Evolutionary conservation across 2,329 filamentous ascomycete species (phyloP).

Genomic region (Exophiala oligosperma): DNA sequence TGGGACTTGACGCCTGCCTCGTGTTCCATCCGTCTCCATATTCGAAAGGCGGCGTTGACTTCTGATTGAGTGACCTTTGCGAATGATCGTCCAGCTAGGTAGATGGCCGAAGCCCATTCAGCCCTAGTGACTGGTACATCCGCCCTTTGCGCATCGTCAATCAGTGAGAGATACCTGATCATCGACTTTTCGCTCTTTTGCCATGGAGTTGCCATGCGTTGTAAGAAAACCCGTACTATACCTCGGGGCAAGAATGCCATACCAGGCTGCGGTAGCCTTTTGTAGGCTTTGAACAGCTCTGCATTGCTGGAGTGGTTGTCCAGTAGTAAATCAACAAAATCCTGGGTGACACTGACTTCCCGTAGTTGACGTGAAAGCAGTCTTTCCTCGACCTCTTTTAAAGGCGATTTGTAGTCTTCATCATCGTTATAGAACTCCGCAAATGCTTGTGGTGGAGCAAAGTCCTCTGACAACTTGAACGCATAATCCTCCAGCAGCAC

Average conservation of each 20-base stretch:
- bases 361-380: constrained; percentile 33
- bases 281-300: constrained; percentile 55
- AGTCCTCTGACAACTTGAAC: constrained; percentile 29
- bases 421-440: constrained; percentile 23
- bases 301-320: constrained; percentile 48
- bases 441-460: constrained; percentile 23
- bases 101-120: constrained; percentile 84
- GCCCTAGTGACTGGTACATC: constrained; percentile 64
- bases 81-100: constrained; percentile 74
- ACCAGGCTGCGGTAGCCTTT: constrained; percentile 53
- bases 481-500: constrained; percentile 27
- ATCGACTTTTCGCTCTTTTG: constrained; percentile 62
- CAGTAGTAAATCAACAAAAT: constrained; percentile 43
- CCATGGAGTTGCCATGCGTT: constrained; percentile 64
- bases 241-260: constrained; percentile 50
- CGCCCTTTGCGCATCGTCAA: constrained; percentile 79
- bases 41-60: constrained; percentile 66
- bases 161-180: constrained; percentile 77
- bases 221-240: constrained; percentile 65
- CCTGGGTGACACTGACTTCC: constrained; percentile 25
- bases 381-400: constrained; percentile 36
- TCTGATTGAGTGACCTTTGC: constrained; percentile 56
- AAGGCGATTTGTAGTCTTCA: constrained; percentile 24
- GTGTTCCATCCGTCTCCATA: constrained; percentile 91
- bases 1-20: constrained; percentile 64